A percentile compares a stretch with the other conserved stretches of the same genome.
These are phyloP conservation scores for Psilocybe cubensis DNA, from an alignment of 768 basidiomycete species.

Conservation along the genomic window DNA sequence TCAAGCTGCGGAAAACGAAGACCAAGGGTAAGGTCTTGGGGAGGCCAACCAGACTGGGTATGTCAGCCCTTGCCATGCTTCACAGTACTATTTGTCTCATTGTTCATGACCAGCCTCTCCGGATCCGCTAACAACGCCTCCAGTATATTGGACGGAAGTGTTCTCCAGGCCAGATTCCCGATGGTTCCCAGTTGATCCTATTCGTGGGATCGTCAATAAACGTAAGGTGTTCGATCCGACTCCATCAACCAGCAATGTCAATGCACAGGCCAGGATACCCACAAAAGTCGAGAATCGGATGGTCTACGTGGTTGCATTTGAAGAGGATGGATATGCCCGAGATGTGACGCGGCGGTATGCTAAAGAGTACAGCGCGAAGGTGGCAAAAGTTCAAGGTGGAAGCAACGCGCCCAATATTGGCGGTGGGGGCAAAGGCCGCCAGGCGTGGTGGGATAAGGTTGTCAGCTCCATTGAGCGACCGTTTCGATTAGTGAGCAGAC, in stretches of 20 bases:
- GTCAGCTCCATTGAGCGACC: conserved; percentile 67
- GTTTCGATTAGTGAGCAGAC: conserved; percentile 73
- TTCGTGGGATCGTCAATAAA: conserved; percentile 80
- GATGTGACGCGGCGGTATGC: conserved; percentile 94
- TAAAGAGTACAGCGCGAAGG: conserved; percentile 76
- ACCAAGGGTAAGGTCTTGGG: conserved; percentile 50
- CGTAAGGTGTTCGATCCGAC: conserved; percentile 80
- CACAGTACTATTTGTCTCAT: conserved; percentile 2
- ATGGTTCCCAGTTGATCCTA: conserved; percentile 94
- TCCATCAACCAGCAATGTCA: conserved; percentile 24
- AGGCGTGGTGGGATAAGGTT: conserved; percentile 87
- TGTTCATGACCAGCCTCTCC: conserved; percentile 31
- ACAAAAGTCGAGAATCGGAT: conserved; percentile 73
- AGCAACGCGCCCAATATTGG: conserved; percentile 41
- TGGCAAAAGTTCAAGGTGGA: conserved; percentile 76
- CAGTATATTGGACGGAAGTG: conserved; percentile 97
- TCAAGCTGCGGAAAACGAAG: conserved; percentile 62
- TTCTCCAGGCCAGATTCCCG: conserved; percentile 90
- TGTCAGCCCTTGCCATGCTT: neutral
- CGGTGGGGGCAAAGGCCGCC: conserved; percentile 60
- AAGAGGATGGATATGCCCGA: conserved; percentile 91
- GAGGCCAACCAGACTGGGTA: conserved; percentile 24
- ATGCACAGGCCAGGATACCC: conserved; percentile 20
- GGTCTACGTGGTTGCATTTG: conserved; percentile 91
- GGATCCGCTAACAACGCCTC: conserved; percentile 69